phyloP scores from a whole-genome alignment of 176 grass and related monocot species.

The Hordeum vulgare region DNA sequence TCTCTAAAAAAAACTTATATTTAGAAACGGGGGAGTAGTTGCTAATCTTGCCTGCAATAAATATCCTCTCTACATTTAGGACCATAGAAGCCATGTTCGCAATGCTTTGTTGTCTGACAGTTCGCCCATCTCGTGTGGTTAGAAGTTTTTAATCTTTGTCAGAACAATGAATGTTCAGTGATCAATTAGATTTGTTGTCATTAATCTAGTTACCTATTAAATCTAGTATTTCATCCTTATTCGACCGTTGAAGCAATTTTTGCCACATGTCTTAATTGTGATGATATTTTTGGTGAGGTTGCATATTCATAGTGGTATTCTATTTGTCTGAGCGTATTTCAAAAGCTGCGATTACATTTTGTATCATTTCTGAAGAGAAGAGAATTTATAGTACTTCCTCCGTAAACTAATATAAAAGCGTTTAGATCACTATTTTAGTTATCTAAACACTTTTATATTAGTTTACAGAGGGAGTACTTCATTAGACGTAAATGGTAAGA shows the following conservation, averaged over 20 bases:
- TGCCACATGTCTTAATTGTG: neutral
- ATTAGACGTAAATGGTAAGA: neutral
- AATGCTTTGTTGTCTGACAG: neutral
- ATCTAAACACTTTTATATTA: too few species aligned
- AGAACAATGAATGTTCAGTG: neutral
- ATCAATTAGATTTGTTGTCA: neutral
- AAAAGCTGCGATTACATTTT: neutral
- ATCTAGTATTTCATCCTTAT: neutral
- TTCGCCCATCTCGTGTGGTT: neutral
- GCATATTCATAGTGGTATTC: neutral
- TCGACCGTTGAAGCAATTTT: neutral
- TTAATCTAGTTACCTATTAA: neutral
- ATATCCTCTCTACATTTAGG: neutral
- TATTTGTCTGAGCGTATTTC: neutral
- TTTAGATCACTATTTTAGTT: too few species aligned
- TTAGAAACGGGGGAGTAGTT: too few species aligned
- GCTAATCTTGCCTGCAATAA: neutral
- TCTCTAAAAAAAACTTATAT: too few species aligned
- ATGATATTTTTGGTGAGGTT: neutral
- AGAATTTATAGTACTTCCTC: neutral
- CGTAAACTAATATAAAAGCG: too few species aligned
- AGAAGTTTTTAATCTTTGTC: too few species aligned
- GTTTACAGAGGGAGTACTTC: too few species aligned
- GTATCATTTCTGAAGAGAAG: neutral
- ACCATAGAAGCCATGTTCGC: neutral